Percentiles rank a stretch among this genome's conserved stretches.
phyloP scores from a whole-genome alignment of 2,329 filamentous ascomycete genomes.

The Trematosphaeria pertusa region DNA sequence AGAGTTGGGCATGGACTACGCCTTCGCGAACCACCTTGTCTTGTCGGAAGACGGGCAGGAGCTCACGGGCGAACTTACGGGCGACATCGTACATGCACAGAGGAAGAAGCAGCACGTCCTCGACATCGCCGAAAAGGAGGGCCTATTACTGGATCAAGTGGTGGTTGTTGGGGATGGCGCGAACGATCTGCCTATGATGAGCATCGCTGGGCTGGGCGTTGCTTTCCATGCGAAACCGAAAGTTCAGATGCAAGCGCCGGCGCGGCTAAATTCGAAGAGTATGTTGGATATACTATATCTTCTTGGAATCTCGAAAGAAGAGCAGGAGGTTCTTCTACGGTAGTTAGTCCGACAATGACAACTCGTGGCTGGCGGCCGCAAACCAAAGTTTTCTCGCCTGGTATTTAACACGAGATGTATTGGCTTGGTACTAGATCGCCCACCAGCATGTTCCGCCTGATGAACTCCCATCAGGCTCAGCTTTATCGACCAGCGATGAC shows the following conservation, averaged over 20 bases:
- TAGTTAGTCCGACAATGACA: too few relatives aligned
- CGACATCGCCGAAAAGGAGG: conserved; percentile 73
- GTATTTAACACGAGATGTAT: too few relatives aligned
- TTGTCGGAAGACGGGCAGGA: conserved; percentile 60
- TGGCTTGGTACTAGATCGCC: too few relatives aligned
- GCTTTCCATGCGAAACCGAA: conserved; percentile 86
- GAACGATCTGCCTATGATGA: conserved; percentile 83
- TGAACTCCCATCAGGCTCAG: too few relatives aligned
- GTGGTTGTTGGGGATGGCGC: conserved; percentile 82
- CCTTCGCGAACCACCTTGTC: conserved; percentile 83
- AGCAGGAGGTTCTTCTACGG: conserved; percentile 60
- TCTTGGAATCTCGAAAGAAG: conserved; percentile 73
- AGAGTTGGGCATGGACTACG: conserved; percentile 84
- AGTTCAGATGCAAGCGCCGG: conserved; percentile 79
- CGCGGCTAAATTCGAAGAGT: conserved; percentile 73
- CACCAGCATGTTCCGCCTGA: too few relatives aligned
- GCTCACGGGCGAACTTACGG: conserved; percentile 75
- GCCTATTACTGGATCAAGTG: conserved; percentile 69
- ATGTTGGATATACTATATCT: conserved; percentile 76
- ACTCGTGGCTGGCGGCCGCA: too few relatives aligned
- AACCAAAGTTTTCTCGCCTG: too few relatives aligned
- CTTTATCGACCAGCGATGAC: too few relatives aligned
- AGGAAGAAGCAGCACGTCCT: conserved; percentile 75
- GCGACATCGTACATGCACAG: conserved; percentile 77
- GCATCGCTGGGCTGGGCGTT: conserved; percentile 75